Percentiles rank a stretch among this genome's conserved stretches.
These are phyloP conservation scores for Strobilomyces confusus DNA, from an alignment of 768 basidiomycete genomes.

Conservation along the genomic window DNA sequence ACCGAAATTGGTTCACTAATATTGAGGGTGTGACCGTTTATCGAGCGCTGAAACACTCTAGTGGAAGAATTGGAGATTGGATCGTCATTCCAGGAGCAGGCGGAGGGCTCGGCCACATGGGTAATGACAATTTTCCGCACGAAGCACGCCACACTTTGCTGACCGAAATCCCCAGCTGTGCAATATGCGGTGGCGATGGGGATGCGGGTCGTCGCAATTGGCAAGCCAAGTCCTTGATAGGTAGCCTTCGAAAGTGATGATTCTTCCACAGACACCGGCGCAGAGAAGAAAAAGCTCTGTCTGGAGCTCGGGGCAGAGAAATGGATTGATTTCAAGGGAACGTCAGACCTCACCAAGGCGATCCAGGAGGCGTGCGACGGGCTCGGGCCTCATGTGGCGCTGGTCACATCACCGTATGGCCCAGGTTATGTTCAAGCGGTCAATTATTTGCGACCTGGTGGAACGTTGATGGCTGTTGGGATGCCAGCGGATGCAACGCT, in stretches of 20 bases:
- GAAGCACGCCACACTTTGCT: not conserved
- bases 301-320: slow-evolving; percentile 63
- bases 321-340: slow-evolving; percentile 75
- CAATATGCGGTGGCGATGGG: slow-evolving; percentile 81
- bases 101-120: slow-evolving; percentile 77
- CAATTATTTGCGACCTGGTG: slow-evolving; percentile 71
- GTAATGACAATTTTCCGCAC: slow-evolving; percentile 24
- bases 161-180: slow-evolving; percentile 43
- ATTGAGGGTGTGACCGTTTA: slow-evolving; percentile 77
- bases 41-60: slow-evolving; percentile 74
- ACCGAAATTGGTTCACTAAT: not conserved
- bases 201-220: slow-evolving; percentile 74
- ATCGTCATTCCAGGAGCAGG: slow-evolving; percentile 75
- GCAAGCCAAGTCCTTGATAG: slow-evolving; percentile 20
- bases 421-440: slow-evolving; percentile 52
- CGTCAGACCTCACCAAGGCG: slow-evolving; percentile 60
- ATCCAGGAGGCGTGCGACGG: slow-evolving; percentile 64
- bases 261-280: slow-evolving; percentile 55
- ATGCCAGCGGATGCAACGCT: slow-evolving; percentile 60
- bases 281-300: slow-evolving; percentile 63
- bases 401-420: slow-evolving; percentile 53
- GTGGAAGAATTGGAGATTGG: slow-evolving; percentile 67
- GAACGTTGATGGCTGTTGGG: slow-evolving; percentile 76
- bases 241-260: not conserved
- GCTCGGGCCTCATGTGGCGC: slow-evolving; percentile 64